These are phyloP conservation scores for Blepharisma undulans DNA, from an alignment of 169 alveolate species.

Conservation along the genomic window DNA sequence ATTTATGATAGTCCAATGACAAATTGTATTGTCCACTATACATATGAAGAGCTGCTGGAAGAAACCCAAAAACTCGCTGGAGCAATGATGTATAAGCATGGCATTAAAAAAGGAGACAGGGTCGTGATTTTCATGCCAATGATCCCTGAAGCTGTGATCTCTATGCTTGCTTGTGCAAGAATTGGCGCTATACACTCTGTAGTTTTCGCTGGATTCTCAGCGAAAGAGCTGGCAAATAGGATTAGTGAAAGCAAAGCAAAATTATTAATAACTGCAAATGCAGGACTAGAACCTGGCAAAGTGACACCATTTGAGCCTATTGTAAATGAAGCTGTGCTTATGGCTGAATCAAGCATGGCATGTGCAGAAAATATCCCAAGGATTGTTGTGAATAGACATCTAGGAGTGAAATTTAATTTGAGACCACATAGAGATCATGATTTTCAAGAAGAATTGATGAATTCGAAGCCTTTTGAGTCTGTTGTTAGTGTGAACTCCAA, in stretches of 20 bases:
- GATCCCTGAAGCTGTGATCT: conserved; percentile 83
- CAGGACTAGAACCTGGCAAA: conserved; percentile 89
- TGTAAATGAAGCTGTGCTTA: conserved; percentile 77
- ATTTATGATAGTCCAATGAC: conserved; percentile 77
- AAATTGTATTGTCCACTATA: conserved; percentile 53
- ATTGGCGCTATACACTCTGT: conserved; percentile 88
- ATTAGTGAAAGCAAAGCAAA: conserved; percentile 81
- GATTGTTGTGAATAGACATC: not conserved
- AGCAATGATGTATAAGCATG: conserved; percentile 52
- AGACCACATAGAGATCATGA: not conserved
- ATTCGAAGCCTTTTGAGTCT: not conserved
- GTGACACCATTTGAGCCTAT: conserved; percentile 72
- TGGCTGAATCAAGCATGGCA: conserved; percentile 45
- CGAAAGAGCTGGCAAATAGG: conserved; percentile 81
- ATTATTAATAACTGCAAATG: conserved; percentile 80
- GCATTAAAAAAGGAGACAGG: conserved; percentile 81
- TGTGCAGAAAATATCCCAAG: not conserved
- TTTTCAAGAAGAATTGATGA: not conserved
- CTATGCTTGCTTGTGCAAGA: conserved; percentile 85
- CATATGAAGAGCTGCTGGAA: conserved; percentile 70
- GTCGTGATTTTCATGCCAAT: conserved; percentile 86
- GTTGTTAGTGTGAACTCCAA: conserved; percentile 54
- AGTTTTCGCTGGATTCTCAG: conserved; percentile 88
- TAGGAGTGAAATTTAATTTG: not conserved
- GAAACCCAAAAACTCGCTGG: conserved; percentile 71